Evolutionary conservation across 2,329 filamentous ascomycete species (phyloP), one percentile per base, ranked within the genome.

Genomic region (Alternaria consortialis): DNA sequence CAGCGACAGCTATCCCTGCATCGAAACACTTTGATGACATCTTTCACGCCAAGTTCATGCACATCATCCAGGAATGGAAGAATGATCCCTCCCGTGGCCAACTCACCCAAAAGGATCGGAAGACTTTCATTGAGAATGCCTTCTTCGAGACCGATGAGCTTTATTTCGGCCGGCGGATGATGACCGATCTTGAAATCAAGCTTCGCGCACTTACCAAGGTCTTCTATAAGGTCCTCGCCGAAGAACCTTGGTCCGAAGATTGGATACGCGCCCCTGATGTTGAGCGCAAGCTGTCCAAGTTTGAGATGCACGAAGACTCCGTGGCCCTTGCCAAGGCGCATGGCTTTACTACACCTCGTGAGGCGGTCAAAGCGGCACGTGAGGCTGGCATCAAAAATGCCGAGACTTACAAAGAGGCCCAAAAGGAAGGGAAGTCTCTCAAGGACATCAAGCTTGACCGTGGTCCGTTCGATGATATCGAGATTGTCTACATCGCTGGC

Each of bases 251-350:
- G 76, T 72, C 72, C 7, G 75, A 78, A 43, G 74, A 77, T 20
- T 79, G 74, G 74, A 79, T 79, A 23, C 74, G 75, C 27, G 70
- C 75, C 11, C 74, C 70, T 13, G 76, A 79, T 58, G 76, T 78
- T 12, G 76, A 79, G 58, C 71, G 76, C 17, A 79, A 79, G 56
- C 69, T 79, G 9, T 76, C 73, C n/a, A 71, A 74, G 32, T 79
- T 76, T 42, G 76, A 79, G 50, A 74, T 78, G 73, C 73, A 78
- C 62, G 74, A 72, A 47, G 75, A 76, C 47, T 76, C 75, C 2
- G 59, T 74, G 9, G 68, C 67, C 6, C 71, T 78, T n/a, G 75
- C 75, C 20, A 66, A 69, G 9, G 55, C 74, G 46, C 67, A 75
- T 54, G 68, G 69, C 8, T 60, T 77, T 5, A 46, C 56, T 15